Conservation (phyloP, 225 moss, liverwort and hornwort species). For the Rhytidiadelphus loreus region DNA sequence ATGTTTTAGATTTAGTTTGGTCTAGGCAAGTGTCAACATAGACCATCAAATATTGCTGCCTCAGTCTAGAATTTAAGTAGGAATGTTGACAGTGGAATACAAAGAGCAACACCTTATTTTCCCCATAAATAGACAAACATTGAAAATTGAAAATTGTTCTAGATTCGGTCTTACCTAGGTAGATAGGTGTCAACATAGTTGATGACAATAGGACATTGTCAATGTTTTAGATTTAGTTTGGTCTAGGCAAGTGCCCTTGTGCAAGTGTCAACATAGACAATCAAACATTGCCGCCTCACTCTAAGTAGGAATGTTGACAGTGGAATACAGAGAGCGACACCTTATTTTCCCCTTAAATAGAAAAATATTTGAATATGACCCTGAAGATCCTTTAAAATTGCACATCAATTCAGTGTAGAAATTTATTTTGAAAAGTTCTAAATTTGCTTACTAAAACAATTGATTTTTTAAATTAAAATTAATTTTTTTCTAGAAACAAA, state of each 20-base stretch:
- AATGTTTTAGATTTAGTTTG: background rate
- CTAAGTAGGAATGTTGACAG: background rate
- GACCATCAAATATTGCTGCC: no score
- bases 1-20: background rate
- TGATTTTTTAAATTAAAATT: no score
- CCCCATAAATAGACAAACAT: no score
- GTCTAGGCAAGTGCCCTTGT: accelerated
- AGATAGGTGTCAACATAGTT: background rate
- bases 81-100: no score
- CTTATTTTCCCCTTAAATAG: background rate
- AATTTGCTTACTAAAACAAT: background rate
- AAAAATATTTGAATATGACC: background rate
- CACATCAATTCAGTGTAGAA: background rate
- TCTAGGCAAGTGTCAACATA: background rate
- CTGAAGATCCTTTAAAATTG: background rate
- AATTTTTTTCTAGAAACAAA: no score
- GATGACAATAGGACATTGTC: background rate
- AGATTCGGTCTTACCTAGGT: background rate
- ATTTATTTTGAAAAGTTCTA: background rate
- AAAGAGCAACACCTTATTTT: no score
- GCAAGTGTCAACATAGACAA: background rate
- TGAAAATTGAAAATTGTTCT: no score
- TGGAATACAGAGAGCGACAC: background rate
- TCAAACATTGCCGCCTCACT: accelerated
- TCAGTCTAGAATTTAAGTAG: no score